Percentiles rank a stretch among this genome's conserved stretches.
phyloP scores from a whole-genome alignment of 1,139 yeast genomes.

The Sugiyamaella grinbergsii region DNA sequence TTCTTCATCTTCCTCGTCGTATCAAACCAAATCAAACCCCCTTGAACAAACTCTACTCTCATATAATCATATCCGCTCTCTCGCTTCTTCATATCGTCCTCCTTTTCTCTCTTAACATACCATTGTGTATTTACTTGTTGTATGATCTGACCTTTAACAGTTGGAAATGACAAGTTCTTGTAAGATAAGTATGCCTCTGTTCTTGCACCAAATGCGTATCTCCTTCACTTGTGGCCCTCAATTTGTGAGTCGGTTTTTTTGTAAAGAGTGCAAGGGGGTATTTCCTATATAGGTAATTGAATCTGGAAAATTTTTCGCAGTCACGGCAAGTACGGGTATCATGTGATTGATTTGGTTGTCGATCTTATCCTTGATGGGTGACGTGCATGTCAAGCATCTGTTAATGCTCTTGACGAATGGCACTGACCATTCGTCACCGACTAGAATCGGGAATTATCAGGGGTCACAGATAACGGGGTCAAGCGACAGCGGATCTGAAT shows the following conservation, averaged over 20 bases:
- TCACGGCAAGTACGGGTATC: slow-evolving; percentile 2
- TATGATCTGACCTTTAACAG: slow-evolving; percentile 17
- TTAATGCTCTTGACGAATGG: too few relatives aligned
- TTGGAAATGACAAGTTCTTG: slow-evolving; percentile 14
- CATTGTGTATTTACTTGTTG: slow-evolving; percentile 18
- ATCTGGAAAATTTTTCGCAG: slow-evolving; percentile 7
- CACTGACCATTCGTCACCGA: too few relatives aligned
- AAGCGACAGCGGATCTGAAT: too few relatives aligned
- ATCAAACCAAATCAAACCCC: too few relatives aligned
- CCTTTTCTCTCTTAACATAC: slow-evolving; percentile 2
- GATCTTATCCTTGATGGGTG: too few relatives aligned
- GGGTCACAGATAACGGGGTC: too few relatives aligned
- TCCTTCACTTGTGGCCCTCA: slow-evolving; percentile 1
- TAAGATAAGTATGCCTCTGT: neutral
- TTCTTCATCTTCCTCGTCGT: too few relatives aligned
- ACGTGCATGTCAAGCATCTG: too few relatives aligned
- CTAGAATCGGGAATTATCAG: too few relatives aligned
- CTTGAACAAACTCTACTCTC: too few relatives aligned
- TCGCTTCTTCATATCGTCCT: neutral
- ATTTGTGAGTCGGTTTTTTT: slow-evolving; percentile 11
- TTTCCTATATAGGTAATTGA: slow-evolving; percentile 10
- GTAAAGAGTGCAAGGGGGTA: neutral
- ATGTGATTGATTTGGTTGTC: slow-evolving; percentile 4
- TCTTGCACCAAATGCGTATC: slow-evolving; percentile 1
- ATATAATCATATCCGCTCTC: neutral